phyloP scores from a whole-genome alignment of 305 asterid genomes.

The Galium porrigens region DNA sequence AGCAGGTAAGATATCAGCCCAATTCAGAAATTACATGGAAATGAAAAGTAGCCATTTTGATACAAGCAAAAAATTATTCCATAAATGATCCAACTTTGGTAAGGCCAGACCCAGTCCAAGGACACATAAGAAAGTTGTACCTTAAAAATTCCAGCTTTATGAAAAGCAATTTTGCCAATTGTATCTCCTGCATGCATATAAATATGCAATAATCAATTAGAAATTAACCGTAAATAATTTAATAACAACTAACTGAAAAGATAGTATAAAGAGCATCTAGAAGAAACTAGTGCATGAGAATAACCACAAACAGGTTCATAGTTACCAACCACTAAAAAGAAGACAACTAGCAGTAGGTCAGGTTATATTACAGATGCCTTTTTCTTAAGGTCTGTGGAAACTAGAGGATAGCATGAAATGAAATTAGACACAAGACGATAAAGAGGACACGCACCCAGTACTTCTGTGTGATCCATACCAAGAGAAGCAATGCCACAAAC shows the following conservation, averaged over 20 bases:
- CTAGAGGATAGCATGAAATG: conserved; percentile 7
- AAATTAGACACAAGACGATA: conserved; percentile 10
- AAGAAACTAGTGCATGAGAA: conserved; percentile 2
- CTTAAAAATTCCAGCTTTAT: conserved; percentile 87
- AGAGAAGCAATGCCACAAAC: conserved; percentile 80
- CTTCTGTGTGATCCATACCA: conserved; percentile 90
- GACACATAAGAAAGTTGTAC: conserved; percentile 26
- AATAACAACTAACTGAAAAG: not conserved
- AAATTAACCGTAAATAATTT: not conserved
- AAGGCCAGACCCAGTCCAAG: conserved; percentile 11
- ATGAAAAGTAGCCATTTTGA: conserved; percentile 24
- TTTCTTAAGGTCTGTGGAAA: not conserved
- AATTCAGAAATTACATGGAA: conserved; percentile 35
- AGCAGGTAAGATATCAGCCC: conserved; percentile 41
- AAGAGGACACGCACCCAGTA: conserved; percentile 35
- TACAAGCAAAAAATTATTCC: conserved; percentile 16
- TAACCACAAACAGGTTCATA: not conserved
- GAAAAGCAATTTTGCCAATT: conserved; percentile 60
- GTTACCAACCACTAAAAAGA: not conserved
- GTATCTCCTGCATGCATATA: conserved; percentile 47
- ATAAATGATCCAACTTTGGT: conserved; percentile 18
- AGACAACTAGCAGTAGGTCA: not conserved
- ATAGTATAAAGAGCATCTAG: not conserved
- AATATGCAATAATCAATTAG: conserved; percentile 13
- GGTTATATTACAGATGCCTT: not conserved